Evolutionary conservation across 371 early-diverging fungal species (phyloP).

Genomic region (Mortierella sp.): DNA sequence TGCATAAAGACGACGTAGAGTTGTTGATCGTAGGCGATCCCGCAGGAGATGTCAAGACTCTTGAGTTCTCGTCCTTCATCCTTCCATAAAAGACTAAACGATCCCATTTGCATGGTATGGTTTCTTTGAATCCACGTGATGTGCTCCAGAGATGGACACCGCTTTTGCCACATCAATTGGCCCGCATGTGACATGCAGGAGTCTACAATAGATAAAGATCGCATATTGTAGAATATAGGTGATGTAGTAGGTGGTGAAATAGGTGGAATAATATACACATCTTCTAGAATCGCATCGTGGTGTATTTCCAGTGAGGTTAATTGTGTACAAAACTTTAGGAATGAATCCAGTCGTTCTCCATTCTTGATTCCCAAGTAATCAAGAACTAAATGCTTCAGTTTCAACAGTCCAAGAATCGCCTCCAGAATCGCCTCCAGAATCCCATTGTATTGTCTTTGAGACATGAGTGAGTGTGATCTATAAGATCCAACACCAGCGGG

Average conservation of each 20-base stretch:
- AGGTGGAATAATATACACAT: too few species aligned
- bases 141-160: conserved; percentile 21
- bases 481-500: too few species aligned
- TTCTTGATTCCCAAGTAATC: conserved; percentile 18
- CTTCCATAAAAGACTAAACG: background rate
- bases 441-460: background rate
- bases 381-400: conserved; percentile 29
- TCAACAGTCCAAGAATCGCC: conserved; percentile 19
- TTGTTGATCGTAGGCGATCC: background rate
- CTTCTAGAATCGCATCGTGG: conserved; percentile 6
- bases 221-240: conserved; percentile 12
- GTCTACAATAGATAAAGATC: conserved; percentile 16
- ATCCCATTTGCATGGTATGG: background rate
- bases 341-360: conserved; percentile 3
- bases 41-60: conserved; percentile 22
- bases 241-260: too few species aligned
- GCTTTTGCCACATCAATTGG: conserved; percentile 15
- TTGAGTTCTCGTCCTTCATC: conserved; percentile 9
- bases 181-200: conserved; percentile 9
- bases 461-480: background rate
- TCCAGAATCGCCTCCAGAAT: conserved; percentile 19
- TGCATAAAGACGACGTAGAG: background rate
- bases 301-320: conserved; percentile 30
- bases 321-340: conserved; percentile 29
- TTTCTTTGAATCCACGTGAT: conserved; percentile 24